A percentile compares a stretch with the other conserved stretches of the same genome.
Evolutionary conservation across 2,329 filamentous ascomycete genomes (phyloP).

Genomic region (Scytalidium lignicola): DNA sequence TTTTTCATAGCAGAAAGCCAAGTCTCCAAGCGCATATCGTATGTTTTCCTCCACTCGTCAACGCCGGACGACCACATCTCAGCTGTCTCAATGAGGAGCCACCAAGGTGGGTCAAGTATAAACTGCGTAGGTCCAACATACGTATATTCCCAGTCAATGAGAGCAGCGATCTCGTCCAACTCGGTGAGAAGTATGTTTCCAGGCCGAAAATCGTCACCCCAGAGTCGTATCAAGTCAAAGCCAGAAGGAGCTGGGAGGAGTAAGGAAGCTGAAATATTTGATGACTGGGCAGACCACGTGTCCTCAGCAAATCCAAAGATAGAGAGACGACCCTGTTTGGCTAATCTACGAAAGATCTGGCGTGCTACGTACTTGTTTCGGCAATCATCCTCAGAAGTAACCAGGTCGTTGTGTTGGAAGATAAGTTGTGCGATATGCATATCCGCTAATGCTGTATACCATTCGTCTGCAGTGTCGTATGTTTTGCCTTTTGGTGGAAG

Average conservation of each 20-base stretch:
- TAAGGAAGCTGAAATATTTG: neutral
- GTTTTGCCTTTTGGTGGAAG: constrained; percentile 8
- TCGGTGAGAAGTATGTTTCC: constrained; percentile 30
- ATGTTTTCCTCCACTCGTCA: constrained; percentile 26
- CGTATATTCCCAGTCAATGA: constrained; percentile 38
- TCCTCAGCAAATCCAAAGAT: constrained; percentile 16
- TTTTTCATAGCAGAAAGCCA: constrained; percentile 29
- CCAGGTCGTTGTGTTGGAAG: constrained; percentile 36
- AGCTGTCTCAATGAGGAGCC: constrained; percentile 30
- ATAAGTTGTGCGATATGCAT: constrained; percentile 24
- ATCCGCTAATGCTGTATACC: constrained; percentile 13
- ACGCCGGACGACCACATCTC: constrained; percentile 30
- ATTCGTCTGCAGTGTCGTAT: constrained; percentile 9
- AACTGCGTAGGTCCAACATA: constrained; percentile 32
- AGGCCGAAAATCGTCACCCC: constrained; percentile 30
- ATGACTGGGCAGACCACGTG: constrained; percentile 26
- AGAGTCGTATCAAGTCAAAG: constrained; percentile 21
- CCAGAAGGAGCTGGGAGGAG: constrained; percentile 10
- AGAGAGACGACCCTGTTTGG: constrained; percentile 15
- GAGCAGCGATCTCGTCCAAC: constrained; percentile 23
- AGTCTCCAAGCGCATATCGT: constrained; percentile 27
- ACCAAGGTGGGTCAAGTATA: constrained; percentile 32
- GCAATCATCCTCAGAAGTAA: constrained; percentile 33
- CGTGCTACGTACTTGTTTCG: constrained; percentile 38
- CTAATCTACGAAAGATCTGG: constrained; percentile 34